These are phyloP conservation scores for Aspergillus sclerotioniger DNA, from an alignment of 495 filamentous ascomycete species.

Conservation along the genomic window DNA sequence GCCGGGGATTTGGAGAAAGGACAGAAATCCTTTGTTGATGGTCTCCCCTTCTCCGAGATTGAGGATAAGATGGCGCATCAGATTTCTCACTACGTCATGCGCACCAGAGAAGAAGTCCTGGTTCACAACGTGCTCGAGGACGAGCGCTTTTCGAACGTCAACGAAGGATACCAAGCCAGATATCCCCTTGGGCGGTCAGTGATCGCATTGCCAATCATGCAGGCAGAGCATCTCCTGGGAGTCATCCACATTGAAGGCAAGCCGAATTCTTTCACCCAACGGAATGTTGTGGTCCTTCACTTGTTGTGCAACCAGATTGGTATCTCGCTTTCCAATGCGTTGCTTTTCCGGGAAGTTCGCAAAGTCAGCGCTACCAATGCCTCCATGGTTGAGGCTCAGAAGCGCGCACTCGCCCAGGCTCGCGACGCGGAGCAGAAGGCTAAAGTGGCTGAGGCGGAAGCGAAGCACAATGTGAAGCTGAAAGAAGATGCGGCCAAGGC, in stretches of 20 bases:
- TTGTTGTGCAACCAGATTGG: constrained; percentile 86
- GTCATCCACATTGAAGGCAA: constrained; percentile 84
- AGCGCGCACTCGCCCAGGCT: constrained; percentile 74
- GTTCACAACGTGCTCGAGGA: constrained; percentile 79
- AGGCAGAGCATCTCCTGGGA: constrained; percentile 73
- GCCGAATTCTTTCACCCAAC: constrained; percentile 81
- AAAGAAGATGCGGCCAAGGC: constrained; percentile 90
- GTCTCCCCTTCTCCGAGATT: constrained; percentile 61
- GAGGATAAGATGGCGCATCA: constrained; percentile 71
- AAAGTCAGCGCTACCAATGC: constrained; percentile 78
- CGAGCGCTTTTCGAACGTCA: constrained; percentile 82
- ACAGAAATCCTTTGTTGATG: constrained; percentile 51
- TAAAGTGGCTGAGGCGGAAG: constrained; percentile 76
- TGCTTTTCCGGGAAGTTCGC: constrained; percentile 76
- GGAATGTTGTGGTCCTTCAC: constrained; percentile 81
- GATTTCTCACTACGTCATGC: constrained; percentile 76
- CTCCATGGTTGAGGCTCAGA: constrained; percentile 86
- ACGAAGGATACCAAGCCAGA: constrained; percentile 63
- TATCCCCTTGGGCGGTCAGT: constrained; percentile 73
- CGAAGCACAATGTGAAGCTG: constrained; percentile 80
- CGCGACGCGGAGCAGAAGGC: constrained; percentile 80
- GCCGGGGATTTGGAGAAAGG: constrained; percentile 69
- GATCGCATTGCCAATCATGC: constrained; percentile 82
- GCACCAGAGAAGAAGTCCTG: constrained; percentile 81
- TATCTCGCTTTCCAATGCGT: constrained; percentile 83